Conservation (phyloP, 768 basidiomycete genomes). For the Gloeopeniophorella convolvens region DNA sequence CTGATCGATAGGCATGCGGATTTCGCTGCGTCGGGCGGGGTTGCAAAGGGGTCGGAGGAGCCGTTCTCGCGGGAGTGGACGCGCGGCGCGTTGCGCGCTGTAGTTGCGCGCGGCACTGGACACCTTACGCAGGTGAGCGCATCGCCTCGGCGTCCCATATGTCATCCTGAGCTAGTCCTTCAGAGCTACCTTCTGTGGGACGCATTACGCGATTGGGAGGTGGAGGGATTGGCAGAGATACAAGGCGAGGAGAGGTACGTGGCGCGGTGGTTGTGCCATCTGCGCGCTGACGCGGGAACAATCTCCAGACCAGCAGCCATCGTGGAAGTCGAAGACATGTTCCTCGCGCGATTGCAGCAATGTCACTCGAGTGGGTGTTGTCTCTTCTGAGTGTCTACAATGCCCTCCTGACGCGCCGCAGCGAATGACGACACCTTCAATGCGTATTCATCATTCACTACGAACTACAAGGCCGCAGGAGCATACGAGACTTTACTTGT, state of each 20-base stretch:
- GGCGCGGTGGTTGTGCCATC: background rate
- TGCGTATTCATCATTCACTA: slow-evolving; percentile 85
- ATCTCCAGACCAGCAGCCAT: slow-evolving; percentile 37
- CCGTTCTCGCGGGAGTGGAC: slow-evolving; percentile 61
- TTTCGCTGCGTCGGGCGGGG: slow-evolving; percentile 30
- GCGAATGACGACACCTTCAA: slow-evolving; percentile 78
- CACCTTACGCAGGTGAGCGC: slow-evolving; percentile 60
- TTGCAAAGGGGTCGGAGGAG: slow-evolving; percentile 48
- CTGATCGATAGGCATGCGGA: slow-evolving; percentile 37
- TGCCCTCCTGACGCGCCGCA: slow-evolving; percentile 26
- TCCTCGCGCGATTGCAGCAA: slow-evolving; percentile 62
- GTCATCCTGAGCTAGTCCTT: background rate
- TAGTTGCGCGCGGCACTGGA: slow-evolving; percentile 48
- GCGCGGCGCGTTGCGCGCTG: slow-evolving; percentile 43
- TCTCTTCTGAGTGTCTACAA: background rate
- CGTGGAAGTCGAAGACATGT: slow-evolving; percentile 47
- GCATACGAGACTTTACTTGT: slow-evolving; percentile 77
- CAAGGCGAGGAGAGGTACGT: slow-evolving; percentile 41
- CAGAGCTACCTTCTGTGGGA: slow-evolving; percentile 75
- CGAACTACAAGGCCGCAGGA: slow-evolving; percentile 61
- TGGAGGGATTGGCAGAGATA: slow-evolving; percentile 50
- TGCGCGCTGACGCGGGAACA: background rate
- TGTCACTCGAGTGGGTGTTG: slow-evolving; percentile 62
- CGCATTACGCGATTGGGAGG: slow-evolving; percentile 65
- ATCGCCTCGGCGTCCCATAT: background rate